phyloP scores from a whole-genome alignment of 768 basidiomycete species.

The Lepiota brunneoincarnata region DNA sequence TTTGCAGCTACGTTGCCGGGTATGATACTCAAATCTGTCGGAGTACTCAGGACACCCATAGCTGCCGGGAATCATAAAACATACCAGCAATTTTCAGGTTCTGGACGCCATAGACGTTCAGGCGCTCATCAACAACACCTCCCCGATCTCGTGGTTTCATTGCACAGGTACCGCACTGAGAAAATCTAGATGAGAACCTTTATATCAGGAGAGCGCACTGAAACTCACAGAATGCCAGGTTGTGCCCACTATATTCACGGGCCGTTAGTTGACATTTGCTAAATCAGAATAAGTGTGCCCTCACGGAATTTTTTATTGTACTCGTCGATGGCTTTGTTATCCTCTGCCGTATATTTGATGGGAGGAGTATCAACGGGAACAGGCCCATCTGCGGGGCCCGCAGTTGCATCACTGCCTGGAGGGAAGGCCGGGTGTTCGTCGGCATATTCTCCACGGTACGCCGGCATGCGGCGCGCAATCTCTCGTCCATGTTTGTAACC shows the following conservation, averaged over 20 bases:
- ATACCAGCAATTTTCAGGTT: slow-evolving; percentile 58
- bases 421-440: slow-evolving; percentile 36
- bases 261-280: background rate
- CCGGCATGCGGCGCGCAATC: slow-evolving; percentile 49
- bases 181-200: background rate
- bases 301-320: slow-evolving; percentile 31
- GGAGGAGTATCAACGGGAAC: slow-evolving; percentile 30
- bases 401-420: slow-evolving; percentile 28
- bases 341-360: slow-evolving; percentile 38
- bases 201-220: background rate
- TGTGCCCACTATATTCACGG: slow-evolving; percentile 29
- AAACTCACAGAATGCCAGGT: slow-evolving; percentile 44
- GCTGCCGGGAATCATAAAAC: slow-evolving; percentile 6
- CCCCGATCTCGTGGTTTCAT: slow-evolving; percentile 60
- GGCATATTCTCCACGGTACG: slow-evolving; percentile 36
- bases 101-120: slow-evolving; percentile 61
- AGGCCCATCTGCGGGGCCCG: slow-evolving; percentile 23
- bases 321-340: slow-evolving; percentile 40
- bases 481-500: slow-evolving; percentile 57
- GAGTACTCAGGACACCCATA: background rate
- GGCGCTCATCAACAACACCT: slow-evolving; percentile 60
- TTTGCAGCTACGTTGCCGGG: slow-evolving; percentile 40
- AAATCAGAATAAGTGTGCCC: slow-evolving; percentile 5
- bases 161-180: slow-evolving; percentile 60
- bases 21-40: slow-evolving; percentile 35